A percentile compares a stretch with the other conserved stretches of the same genome.
Evolutionary conservation across 2,329 filamentous ascomycete genomes (phyloP).

Genomic region (Rutstroemia sydowiana): DNA sequence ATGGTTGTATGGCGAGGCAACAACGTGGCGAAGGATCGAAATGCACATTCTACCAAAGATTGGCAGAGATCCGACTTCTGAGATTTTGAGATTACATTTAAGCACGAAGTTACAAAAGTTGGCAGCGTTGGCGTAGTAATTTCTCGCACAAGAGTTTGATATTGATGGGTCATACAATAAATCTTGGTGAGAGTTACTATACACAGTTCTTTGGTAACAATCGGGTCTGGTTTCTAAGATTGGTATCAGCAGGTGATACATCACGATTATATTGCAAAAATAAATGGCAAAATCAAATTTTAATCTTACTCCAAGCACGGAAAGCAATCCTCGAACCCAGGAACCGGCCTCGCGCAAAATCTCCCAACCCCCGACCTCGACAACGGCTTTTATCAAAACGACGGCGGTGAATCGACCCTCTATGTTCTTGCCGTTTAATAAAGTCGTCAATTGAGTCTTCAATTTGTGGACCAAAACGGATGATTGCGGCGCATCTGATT

Average conservation of each 20-base stretch:
- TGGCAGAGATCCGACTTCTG: constrained; percentile 33
- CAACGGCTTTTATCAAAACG: constrained; percentile 68
- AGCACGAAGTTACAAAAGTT: constrained; percentile 36
- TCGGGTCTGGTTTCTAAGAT: constrained; percentile 65
- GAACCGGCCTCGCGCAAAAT: constrained; percentile 63
- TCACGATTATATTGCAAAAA: constrained; percentile 9
- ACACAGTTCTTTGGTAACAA: constrained; percentile 66
- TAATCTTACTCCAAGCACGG: constrained; percentile 58
- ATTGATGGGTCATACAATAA: constrained; percentile 73
- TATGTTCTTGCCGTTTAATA: constrained; percentile 68
- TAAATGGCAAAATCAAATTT: not conserved
- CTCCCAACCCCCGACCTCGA: constrained; percentile 82
- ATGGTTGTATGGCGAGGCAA: constrained; percentile 77
- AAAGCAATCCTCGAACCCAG: constrained; percentile 72
- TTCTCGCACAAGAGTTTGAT: constrained; percentile 76
- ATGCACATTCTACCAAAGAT: constrained; percentile 56
- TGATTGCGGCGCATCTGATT: constrained; percentile 55
- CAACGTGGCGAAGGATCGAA: constrained; percentile 64
- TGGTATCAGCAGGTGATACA: not conserved
- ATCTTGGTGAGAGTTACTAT: constrained; percentile 75
- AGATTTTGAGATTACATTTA: constrained; percentile 48
- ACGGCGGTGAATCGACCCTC: constrained; percentile 73
- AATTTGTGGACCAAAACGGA: constrained; percentile 72
- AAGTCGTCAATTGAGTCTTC: constrained; percentile 67
- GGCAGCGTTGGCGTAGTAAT: constrained; percentile 38